These are phyloP conservation scores for Aotearoamyces nothofagi DNA, from an alignment of 2,329 filamentous ascomycete genomes.

Conservation along the genomic window DNA sequence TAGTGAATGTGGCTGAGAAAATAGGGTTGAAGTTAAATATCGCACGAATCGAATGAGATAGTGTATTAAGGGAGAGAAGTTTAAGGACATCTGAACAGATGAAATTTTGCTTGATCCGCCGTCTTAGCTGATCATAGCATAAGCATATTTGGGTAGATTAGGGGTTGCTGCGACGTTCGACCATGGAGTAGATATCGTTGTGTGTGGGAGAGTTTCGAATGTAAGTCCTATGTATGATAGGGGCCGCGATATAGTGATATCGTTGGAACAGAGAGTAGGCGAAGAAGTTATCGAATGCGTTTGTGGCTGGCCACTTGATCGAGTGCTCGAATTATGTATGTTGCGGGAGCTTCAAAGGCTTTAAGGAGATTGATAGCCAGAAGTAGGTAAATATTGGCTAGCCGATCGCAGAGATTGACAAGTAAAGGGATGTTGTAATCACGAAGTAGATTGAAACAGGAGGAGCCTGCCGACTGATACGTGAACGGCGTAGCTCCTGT, in stretches of 20 bases:
- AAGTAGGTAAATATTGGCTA: slow-evolving; percentile 26
- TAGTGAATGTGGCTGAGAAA: slow-evolving; percentile 1
- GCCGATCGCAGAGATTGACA: slow-evolving; percentile 28
- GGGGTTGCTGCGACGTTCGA: slow-evolving; percentile 23
- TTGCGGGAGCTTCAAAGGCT: slow-evolving; percentile 9
- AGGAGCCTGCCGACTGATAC: too few relatives aligned
- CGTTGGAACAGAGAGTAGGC: slow-evolving; percentile 23
- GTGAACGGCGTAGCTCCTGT: background rate
- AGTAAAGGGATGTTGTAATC: slow-evolving; percentile 25
- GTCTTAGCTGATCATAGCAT: too few relatives aligned
- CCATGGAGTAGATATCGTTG: slow-evolving; percentile 27
- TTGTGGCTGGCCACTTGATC: slow-evolving; percentile 18
- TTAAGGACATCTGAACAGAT: too few relatives aligned
- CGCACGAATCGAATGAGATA: slow-evolving; percentile 21
- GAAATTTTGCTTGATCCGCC: too few relatives aligned
- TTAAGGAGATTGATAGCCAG: slow-evolving; percentile 18
- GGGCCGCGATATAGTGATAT: slow-evolving; percentile 24
- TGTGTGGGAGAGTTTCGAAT: slow-evolving; percentile 28
- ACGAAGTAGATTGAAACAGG: slow-evolving; percentile 25
- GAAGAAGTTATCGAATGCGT: slow-evolving; percentile 22
- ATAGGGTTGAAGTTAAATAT: slow-evolving; percentile 15
- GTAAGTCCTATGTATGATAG: slow-evolving; percentile 27
- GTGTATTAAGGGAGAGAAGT: too few relatives aligned
- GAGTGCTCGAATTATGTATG: slow-evolving; percentile 15
- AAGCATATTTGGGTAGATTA: slow-evolving; percentile 21